Evolutionary conservation across 805 yeast species (phyloP).

Genomic region (Ogataea populi-albae): DNA sequence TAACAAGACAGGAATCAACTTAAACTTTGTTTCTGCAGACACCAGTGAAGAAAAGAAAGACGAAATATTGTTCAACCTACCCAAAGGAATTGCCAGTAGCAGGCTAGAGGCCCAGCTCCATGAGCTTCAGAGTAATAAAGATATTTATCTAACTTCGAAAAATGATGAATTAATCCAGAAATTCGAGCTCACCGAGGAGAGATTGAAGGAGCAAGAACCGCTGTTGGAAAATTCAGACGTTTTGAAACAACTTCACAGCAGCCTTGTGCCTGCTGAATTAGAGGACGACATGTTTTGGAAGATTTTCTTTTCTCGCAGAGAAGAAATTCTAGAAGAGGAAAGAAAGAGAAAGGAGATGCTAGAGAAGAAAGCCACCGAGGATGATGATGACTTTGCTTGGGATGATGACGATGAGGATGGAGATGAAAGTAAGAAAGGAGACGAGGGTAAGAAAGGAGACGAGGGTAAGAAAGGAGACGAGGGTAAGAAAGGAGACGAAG

Average conservation of each 20-base stretch:
- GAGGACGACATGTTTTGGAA: constrained; percentile 70
- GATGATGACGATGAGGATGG: constrained; percentile 51
- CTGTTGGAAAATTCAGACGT: constrained; percentile 49
- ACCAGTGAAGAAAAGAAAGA: constrained; percentile 32
- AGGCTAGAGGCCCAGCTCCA: constrained; percentile 64
- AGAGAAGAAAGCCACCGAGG: constrained; percentile 35
- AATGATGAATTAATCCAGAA: constrained; percentile 34
- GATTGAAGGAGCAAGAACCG: constrained; percentile 40
- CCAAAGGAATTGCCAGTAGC: constrained; percentile 42
- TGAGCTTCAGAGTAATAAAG: constrained; percentile 49
- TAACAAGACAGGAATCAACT: constrained; percentile 16
- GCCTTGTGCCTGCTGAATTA: constrained; percentile 60
- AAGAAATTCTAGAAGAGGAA: constrained; percentile 58
- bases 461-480: constrained; percentile 50
- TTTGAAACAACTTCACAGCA: constrained; percentile 53
- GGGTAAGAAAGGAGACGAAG: constrained; percentile 49
- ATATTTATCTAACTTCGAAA: constrained; percentile 38
- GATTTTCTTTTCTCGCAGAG: constrained; percentile 56
- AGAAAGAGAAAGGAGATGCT: constrained; percentile 62
- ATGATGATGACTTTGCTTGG: constrained; percentile 47
- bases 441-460: constrained; percentile 48
- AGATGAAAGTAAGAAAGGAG: constrained; percentile 51
- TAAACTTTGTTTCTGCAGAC: constrained; percentile 14
- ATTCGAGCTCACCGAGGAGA: constrained; percentile 45
- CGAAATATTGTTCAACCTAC: constrained; percentile 44